phyloP scores from a whole-genome alignment of 805 yeast species.

The Barnettozyma californica region DNA sequence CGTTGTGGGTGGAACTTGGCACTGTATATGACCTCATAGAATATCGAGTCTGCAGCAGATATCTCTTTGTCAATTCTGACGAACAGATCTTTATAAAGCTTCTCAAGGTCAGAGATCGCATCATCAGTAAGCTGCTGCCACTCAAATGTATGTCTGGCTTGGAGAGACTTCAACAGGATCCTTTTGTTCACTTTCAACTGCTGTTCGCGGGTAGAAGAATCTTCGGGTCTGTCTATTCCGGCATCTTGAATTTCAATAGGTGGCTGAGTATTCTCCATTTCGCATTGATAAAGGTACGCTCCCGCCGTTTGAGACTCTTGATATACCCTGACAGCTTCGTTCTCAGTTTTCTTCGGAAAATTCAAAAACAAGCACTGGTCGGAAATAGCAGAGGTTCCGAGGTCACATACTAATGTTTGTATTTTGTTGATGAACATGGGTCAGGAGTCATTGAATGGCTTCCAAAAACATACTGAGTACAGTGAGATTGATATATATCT shows the following conservation, averaged over 20 bases:
- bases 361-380: too few species aligned
- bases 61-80: constrained; percentile 3
- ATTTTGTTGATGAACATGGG: too few species aligned
- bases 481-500: too few species aligned
- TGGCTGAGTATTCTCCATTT: too few species aligned
- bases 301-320: too few species aligned
- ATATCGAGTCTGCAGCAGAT: constrained; percentile 9
- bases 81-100: neutral
- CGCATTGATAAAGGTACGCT: too few species aligned
- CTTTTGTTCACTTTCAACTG: neutral
- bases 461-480: too few species aligned
- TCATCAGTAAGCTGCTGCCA: constrained; percentile 12
- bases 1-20: constrained; percentile 17
- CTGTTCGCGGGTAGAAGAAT: neutral
- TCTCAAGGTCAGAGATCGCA: neutral
- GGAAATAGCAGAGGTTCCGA: too few species aligned
- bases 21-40: constrained; percentile 20
- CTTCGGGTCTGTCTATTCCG: neutral
- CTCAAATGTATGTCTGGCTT: neutral
- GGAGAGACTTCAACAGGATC: neutral
- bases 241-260: neutral
- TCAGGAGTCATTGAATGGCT: too few species aligned
- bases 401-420: too few species aligned
- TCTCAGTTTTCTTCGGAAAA: too few species aligned
- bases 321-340: neutral